Percentiles rank a stretch among this genome's conserved stretches.
Evolutionary conservation across 768 basidiomycete species (phyloP).

Genomic region (Tephrocybe sp.): DNA sequence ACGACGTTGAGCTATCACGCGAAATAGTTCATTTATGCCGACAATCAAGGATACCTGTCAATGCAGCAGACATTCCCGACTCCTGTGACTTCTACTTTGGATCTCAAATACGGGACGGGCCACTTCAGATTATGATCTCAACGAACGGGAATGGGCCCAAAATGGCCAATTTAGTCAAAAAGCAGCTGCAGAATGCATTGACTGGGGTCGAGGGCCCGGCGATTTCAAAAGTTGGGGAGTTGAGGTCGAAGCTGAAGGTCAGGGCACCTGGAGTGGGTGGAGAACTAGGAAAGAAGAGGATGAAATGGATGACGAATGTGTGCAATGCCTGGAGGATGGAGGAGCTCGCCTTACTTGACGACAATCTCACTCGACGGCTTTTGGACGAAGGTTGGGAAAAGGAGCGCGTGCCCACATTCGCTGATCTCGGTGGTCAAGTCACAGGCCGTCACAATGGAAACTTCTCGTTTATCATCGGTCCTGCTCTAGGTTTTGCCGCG

Average conservation of each 20-base stretch:
- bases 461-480: constrained; percentile 31
- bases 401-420: constrained; percentile 42
- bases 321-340: constrained; percentile 87
- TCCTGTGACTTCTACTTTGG: constrained; percentile 99
- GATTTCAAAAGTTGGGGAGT: constrained; percentile 74
- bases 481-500: constrained; percentile 36
- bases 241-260: constrained; percentile 72
- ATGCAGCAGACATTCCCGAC: constrained; percentile 95
- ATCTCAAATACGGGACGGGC: constrained; percentile 85
- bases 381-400: constrained; percentile 89
- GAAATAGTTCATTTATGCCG: constrained; percentile 74
- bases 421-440: constrained; percentile 35
- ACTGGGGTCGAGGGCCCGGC: constrained; percentile 74
- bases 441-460: not conserved
- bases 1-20: constrained; percentile 72
- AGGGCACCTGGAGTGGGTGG: constrained; percentile 86
- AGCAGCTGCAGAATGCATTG: constrained; percentile 64
- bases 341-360: constrained; percentile 72
- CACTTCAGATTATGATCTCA: constrained; percentile 93
- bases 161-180: constrained; percentile 81
- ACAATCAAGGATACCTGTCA: constrained; percentile 75
- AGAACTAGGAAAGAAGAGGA: constrained; percentile 70
- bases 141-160: constrained; percentile 94
- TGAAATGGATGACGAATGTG: constrained; percentile 89
- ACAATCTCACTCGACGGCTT: constrained; percentile 59